Conservation (phyloP, 129 eudicot species). For the Lactuca sativa region DNA sequence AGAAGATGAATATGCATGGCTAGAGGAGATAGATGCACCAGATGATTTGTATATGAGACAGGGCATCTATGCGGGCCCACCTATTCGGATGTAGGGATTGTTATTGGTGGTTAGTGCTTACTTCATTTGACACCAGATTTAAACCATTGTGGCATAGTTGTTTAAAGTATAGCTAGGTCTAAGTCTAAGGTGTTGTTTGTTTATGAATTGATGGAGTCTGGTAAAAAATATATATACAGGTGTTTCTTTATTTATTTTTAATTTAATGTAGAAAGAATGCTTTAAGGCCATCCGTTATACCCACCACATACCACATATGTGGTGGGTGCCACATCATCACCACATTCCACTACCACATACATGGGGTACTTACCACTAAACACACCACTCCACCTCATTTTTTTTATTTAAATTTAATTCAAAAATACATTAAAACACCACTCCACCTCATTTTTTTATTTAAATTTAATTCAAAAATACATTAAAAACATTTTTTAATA, state of each 20-base stretch:
- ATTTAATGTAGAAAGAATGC: no score
- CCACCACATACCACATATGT: no score
- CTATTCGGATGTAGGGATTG: constrained; percentile 41
- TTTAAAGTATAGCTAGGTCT: constrained; percentile 15
- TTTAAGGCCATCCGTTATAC: no score
- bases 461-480: no score
- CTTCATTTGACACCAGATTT: constrained; percentile 17
- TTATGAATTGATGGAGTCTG: neutral
- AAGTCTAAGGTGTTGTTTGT: constrained; percentile 12
- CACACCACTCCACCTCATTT: no score
- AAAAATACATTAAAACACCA: no score
- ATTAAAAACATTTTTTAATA: no score
- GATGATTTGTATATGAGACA: constrained; percentile 69
- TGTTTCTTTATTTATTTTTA: neutral
- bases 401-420: no score
- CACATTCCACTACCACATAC: no score
- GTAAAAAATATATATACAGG: neutral
- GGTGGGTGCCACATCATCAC: no score
- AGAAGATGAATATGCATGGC: constrained; percentile 88
- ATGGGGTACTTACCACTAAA: no score
- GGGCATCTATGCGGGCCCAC: constrained; percentile 72
- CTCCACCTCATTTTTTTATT: no score
- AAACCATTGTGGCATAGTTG: constrained; percentile 20
- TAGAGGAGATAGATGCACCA: constrained; percentile 75
- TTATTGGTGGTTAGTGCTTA: constrained; percentile 11